These are phyloP conservation scores for Cladophialophora exuberans DNA, from an alignment of 2,329 filamentous ascomycete genomes.

Conservation along the genomic window DNA sequence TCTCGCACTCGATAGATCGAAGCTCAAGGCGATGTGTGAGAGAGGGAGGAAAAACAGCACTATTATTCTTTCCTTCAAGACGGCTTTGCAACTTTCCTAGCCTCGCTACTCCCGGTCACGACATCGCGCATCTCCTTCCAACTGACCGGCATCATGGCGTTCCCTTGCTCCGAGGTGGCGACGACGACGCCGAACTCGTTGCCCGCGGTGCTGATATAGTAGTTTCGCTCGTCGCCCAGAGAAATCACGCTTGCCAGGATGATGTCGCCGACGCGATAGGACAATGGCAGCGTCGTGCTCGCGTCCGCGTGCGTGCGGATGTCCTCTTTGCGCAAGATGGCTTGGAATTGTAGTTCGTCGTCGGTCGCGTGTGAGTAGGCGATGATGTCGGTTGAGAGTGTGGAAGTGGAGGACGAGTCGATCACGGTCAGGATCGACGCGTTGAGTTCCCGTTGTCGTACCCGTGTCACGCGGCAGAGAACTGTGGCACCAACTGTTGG, in stretches of 20 bases:
- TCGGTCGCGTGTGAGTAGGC: slow-evolving; percentile 46
- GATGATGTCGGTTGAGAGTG: slow-evolving; percentile 19
- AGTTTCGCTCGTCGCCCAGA: slow-evolving; percentile 89
- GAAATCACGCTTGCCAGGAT: slow-evolving; percentile 87
- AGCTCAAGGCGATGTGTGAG: not conserved
- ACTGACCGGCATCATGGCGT: slow-evolving; percentile 88
- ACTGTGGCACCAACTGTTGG: slow-evolving; percentile 81
- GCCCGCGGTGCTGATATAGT: slow-evolving; percentile 88
- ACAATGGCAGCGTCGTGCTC: slow-evolving; percentile 96
- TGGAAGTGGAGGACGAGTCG: slow-evolving; percentile 47
- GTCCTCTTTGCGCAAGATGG: slow-evolving; percentile 84
- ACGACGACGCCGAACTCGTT: slow-evolving; percentile 88
- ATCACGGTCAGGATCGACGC: slow-evolving; percentile 87
- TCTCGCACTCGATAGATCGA: too few relatives aligned
- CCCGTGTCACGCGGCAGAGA: slow-evolving; percentile 81
- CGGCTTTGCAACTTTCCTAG: slow-evolving; percentile 91
- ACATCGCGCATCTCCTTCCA: slow-evolving; percentile 95
- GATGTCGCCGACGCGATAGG: slow-evolving; percentile 87
- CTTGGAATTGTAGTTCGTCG: slow-evolving; percentile 74
- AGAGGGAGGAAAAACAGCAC: too few relatives aligned
- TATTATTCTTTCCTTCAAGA: slow-evolving; percentile 42
- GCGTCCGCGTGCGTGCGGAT: slow-evolving; percentile 94
- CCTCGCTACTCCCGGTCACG: slow-evolving; percentile 74
- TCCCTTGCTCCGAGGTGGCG: slow-evolving; percentile 87
- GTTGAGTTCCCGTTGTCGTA: slow-evolving; percentile 81